Base-by-base conservation (phyloP, 179 eudicot species). In the Drosera spatulata region DNA sequence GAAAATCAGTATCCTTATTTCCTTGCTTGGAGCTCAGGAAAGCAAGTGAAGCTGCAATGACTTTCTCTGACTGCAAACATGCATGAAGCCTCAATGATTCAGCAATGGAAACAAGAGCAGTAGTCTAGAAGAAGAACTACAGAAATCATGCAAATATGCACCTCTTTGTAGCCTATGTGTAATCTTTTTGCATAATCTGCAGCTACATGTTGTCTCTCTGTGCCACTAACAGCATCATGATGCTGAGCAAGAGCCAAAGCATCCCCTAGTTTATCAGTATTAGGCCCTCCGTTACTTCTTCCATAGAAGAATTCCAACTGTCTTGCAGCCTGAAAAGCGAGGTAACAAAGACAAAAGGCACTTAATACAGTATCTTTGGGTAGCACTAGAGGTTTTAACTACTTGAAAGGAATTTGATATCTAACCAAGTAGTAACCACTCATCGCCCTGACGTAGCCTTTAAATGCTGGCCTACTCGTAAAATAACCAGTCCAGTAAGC, bases 401-500 rank as follows among this genome's bases (percentile, higher is more conserved):
- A 43, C 45, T 43, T 7, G 8, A 43, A 43, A 43, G 45, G 45
- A 4, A 43, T 5, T n/a, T 5, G 5, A 15, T 5, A 7, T 51
- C 15, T 15, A 5, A 90, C 99, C 94, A 89, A 50, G 75, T 89
- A 86, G 75, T 93, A 93, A 68, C 87, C 94, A 73, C 99, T 86
- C 91, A 93, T 62, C 63, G 61, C 61, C 75, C 99, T 81, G 41
- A 93, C 97, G 69, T 93, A 93, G 71, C 88, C 81, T 79, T 93
- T 93, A 56, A 85, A 64, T 50, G 85, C 74, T 67, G 99, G 97
- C 76, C 97, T 81, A 65, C 99, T 94, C 45, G 91, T 86, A 69
- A 85, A 90, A 66, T 83, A 94, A 43, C 99, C 97, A 11, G 99
- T 89, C 97, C 97, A 93, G 68, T 93, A 93, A 61, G 82, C 95